phyloP scores from a whole-genome alignment of 2,329 filamentous ascomycete genomes.

The Colletotrichum euphorbiae region DNA sequence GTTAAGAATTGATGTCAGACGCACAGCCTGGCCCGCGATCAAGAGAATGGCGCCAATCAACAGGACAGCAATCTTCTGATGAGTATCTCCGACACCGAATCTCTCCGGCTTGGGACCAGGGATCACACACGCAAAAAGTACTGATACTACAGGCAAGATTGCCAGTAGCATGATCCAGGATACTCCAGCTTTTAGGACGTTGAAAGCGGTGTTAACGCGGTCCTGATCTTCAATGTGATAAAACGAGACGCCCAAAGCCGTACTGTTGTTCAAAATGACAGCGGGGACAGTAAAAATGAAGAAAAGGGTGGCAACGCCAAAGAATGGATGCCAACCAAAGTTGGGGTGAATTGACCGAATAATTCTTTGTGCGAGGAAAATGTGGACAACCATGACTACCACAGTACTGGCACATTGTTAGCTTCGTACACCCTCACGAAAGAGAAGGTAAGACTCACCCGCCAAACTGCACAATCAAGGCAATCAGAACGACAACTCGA shows the following conservation, averaged over 20 bases:
- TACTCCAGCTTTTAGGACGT: constrained; percentile 41
- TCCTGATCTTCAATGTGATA: constrained; percentile 40
- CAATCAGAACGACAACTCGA: constrained; percentile 48
- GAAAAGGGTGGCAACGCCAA: constrained; percentile 43
- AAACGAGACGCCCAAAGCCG: constrained; percentile 46
- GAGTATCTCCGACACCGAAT: constrained; percentile 49
- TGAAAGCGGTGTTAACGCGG: constrained; percentile 36
- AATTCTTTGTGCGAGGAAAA: constrained; percentile 54
- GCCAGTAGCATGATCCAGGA: constrained; percentile 44
- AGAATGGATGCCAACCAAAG: constrained; percentile 50
- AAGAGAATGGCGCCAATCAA: constrained; percentile 41
- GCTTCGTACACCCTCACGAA: constrained; percentile 35
- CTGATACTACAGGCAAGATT: constrained; percentile 41
- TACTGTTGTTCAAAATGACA: constrained; percentile 49
- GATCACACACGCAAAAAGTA: constrained; percentile 44
- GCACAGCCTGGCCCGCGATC: constrained; percentile 41
- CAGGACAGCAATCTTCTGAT: constrained; percentile 47
- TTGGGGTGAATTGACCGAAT: constrained; percentile 52
- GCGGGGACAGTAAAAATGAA: constrained; percentile 45
- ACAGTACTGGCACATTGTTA: constrained; percentile 51
- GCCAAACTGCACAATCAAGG: constrained; percentile 52
- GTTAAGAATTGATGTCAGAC: constrained; percentile 44
- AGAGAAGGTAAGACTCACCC: constrained; percentile 42
- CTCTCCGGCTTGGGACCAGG: constrained; percentile 46
- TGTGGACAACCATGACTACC: constrained; percentile 51